Base-by-base conservation (phyloP, 1,284 basidiomycete species). In the Cryptococcus hybrid region DNA sequence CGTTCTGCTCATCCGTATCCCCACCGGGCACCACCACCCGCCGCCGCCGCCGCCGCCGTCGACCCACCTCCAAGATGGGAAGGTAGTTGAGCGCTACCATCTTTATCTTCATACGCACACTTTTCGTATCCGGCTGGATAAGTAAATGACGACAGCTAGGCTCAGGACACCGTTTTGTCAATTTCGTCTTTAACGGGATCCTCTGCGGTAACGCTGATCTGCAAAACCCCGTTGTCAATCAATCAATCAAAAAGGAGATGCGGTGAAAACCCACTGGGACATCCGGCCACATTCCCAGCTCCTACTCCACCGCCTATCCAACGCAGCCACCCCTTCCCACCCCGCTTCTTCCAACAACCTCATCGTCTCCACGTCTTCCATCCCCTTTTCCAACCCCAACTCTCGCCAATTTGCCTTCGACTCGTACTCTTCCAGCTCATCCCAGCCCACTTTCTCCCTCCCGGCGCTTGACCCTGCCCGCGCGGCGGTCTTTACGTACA, bases 71-170 rank as follows among this genome's bases (percentile, higher is more conserved):
- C 44, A 97, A 88, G 2, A 88, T 85, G 0, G 95, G 96, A 13
- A 99, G 82, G 76, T 97, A 98, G 75, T 90, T 94, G 34, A 88
- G 84, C 0, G 95, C 96, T 48, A 95, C 89, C 48, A 97, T 86
- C 76, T 96, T 97, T 79, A 99, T 98, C 79, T 98, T 98, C 84
- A 89, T 97, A 5, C 90, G 85, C 38, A 90, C 88, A 5, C 90
- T 91, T 75, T 98, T 99, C 69, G 93, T 89, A 74, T 99, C 96
- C 1, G 96, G 96, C 71, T 97, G 96, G 78, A 98, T 95, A 59
- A 99, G 84, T 65, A 98, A 95, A 78, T 98, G 95, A 12, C 90
- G 87, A 74, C 96, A 99, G 2, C 84, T 84, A 2, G 72, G 64
- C 36, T 71, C 62, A 5, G 92, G 88, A 79, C 96, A 99, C 5